Evolutionary conservation across 1,284 basidiomycete genomes (phyloP), one percentile per base, ranked within the genome.

Genomic region (Hypsizygus ulmarius): DNA sequence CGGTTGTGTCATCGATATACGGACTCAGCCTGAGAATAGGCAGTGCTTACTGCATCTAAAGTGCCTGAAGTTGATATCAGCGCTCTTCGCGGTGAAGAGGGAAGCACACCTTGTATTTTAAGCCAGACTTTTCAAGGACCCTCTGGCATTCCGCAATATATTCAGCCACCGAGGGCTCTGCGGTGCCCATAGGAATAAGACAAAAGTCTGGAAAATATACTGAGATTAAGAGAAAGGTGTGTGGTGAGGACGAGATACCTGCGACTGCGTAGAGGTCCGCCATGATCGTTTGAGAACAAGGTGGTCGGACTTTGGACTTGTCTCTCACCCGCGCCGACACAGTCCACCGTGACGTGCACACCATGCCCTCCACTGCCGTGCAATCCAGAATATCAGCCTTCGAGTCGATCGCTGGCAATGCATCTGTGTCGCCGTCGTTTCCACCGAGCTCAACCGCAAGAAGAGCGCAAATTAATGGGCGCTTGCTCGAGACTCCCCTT

Each of bases 111-210:
- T 88, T 86, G 68, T 86, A 93, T 47, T 79, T 82, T 40, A 97
- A 69, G 1, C 93, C 92, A 4, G 84, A 84, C 61, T 84, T 84
- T 59, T 90, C 82, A 29, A 97, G 79, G 3, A 96, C 76, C 25
- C 84, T 73, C 41, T 90, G 87, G 56, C 90, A 93, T 64, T 90
- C 77, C 30, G 85, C 86, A 48, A 90, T 78, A 58, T 88, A 79
- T 61, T 83, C 77, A 6, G 84, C 86, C 11, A 87, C 88, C 11
- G 89, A 91, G 14, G 86, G 68, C 42, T 83, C 79, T 7, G 64
- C 77, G 0, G 83, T 87, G 48, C 89, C 89, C 54, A 92, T 84
- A 12, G 90, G 89, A 47, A 92, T 81, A 21, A 92, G 77, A 59
- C 90, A 93, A 60, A 93, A 91, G 65, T 93, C 90, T 88, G n/a